These are phyloP conservation scores for Chimonanthus salicifolius DNA, from an alignment of 164 flowering plant genomes.

Conservation along the genomic window DNA sequence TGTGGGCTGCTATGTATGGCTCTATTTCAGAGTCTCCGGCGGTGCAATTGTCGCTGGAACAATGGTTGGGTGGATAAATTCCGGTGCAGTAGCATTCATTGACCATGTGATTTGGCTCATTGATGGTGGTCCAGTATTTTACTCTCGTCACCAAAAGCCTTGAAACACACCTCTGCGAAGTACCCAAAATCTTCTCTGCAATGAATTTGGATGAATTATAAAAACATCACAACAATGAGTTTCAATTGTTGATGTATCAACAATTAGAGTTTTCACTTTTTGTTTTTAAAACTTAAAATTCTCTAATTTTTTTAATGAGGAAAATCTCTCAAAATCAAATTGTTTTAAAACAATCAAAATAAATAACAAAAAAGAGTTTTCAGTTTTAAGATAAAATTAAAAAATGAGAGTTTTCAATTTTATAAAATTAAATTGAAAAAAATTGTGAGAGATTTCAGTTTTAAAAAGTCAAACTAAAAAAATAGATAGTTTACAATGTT, in stretches of 20 bases:
- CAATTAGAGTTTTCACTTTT: too few species aligned
- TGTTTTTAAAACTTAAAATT: too few species aligned
- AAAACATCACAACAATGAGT: not conserved
- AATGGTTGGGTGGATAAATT: conserved; percentile 4
- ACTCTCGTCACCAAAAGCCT: conserved; percentile 9
- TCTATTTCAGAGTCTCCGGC: conserved; percentile 3
- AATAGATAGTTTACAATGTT: too few species aligned
- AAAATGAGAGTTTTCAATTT: too few species aligned
- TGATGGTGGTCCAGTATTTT: conserved; percentile 10
- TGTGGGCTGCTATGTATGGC: conserved; percentile 10
- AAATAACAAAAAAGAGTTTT: not conserved
- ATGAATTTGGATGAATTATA: not conserved
- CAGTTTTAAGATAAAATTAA: too few species aligned
- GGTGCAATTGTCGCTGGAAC: conserved; percentile 4
- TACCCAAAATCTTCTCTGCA: conserved; percentile 10
- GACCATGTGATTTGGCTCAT: conserved; percentile 8
- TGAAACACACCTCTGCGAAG: conserved; percentile 8
- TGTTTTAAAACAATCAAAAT: not conserved
- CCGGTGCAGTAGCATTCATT: conserved; percentile 1
- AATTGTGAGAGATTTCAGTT: too few species aligned
- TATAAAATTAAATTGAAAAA: too few species aligned
- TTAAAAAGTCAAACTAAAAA: too few species aligned
- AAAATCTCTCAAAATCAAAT: too few species aligned
- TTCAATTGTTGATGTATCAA: not conserved
- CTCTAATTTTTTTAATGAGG: too few species aligned